These are phyloP conservation scores for barrel medic (Medicago truncatula) DNA, from an alignment of 306 rosid genomes.

Conservation along the genomic window MtrunA17r5.0-ANR NC_053042.1:44980001-44980500, in stretches of 20 bases:
- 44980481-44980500: conserved; percentile 56
- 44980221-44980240: conserved; percentile 44
- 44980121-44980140: too few relatives aligned
- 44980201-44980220: conserved; percentile 42
- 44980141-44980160: not conserved
- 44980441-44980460: conserved; percentile 41
- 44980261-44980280: not conserved
- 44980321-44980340: conserved; percentile 29
- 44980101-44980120: too few relatives aligned
- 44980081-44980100: too few relatives aligned
- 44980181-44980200: conserved; percentile 33
- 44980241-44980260: conserved; percentile 48
- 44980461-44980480: conserved; percentile 17
- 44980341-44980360: conserved; percentile 27
- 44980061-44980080: too few relatives aligned
- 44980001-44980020: too few relatives aligned
- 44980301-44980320: conserved; percentile 32
- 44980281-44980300: conserved; percentile 37
- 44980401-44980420: conserved; percentile 58
- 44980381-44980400: conserved; percentile 45
- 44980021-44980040: too few relatives aligned
- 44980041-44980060: not conserved
- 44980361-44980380: conserved; percentile 52
- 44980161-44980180: conserved; percentile 31
- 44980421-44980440: conserved; percentile 38